A percentile compares a stretch with the other conserved stretches of the same genome.
These are phyloP conservation scores for Yarrowia hollandica DNA, from an alignment of 805 yeast genomes.

Conservation along the genomic window DNA sequence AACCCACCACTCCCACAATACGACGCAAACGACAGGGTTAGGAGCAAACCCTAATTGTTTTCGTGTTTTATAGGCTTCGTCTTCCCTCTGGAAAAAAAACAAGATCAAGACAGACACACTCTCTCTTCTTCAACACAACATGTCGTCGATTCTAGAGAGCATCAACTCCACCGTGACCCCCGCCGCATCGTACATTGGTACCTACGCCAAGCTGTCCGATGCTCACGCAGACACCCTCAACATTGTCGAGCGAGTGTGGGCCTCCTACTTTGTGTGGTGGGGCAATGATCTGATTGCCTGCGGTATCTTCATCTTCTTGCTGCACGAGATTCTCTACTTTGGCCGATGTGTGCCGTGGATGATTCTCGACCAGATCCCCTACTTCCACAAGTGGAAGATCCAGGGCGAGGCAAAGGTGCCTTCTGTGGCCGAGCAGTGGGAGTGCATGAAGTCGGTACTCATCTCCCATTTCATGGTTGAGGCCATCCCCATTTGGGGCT, in stretches of 20 bases:
- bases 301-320: constrained; percentile 74
- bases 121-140: not conserved
- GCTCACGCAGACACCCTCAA: constrained; percentile 22
- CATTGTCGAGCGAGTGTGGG: constrained; percentile 75
- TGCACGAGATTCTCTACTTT: constrained; percentile 89
- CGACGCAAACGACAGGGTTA: constrained; percentile 24
- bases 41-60: not conserved
- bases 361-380: constrained; percentile 80
- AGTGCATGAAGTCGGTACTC: constrained; percentile 81
- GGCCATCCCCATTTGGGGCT: constrained; percentile 95
- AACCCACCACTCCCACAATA: not conserved
- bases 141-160: constrained; percentile 16
- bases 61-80: not conserved
- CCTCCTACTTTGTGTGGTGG: constrained; percentile 80
- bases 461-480: constrained; percentile 88
- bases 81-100: not conserved
- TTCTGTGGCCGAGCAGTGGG: constrained; percentile 82
- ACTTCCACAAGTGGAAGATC: constrained; percentile 81
- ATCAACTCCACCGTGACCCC: constrained; percentile 29
- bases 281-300: constrained; percentile 89
- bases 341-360: constrained; percentile 93
- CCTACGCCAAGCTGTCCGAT: constrained; percentile 15
- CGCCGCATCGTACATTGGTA: constrained; percentile 17
- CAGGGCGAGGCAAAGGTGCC: constrained; percentile 80
- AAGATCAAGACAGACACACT: too few species aligned